These are phyloP conservation scores for Nemania sp. DNA, from an alignment of 2,329 filamentous ascomycete species.

Conservation along the genomic window DNA sequence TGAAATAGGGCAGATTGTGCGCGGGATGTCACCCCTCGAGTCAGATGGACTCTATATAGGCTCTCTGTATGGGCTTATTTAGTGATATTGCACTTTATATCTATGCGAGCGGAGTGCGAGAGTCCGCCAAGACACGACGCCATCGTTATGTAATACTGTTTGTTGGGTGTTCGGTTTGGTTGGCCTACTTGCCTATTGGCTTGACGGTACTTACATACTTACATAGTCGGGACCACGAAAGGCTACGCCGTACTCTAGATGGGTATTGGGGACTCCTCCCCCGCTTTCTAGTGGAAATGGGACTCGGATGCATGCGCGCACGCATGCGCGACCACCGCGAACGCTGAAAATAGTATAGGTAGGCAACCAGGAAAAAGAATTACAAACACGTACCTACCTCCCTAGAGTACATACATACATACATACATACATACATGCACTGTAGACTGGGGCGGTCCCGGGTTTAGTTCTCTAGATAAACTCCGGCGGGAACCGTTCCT, in stretches of 20 bases:
- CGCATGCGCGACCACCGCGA: slow-evolving; percentile 16
- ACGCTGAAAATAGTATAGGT: slow-evolving; percentile 12
- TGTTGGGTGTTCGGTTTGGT: slow-evolving; percentile 2
- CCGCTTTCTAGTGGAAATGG: slow-evolving; percentile 7
- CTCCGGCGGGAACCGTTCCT: not conserved
- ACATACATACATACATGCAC: not conserved
- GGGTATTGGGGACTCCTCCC: not conserved
- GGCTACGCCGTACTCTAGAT: too few relatives aligned
- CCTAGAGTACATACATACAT: not conserved
- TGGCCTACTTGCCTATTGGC: not conserved
- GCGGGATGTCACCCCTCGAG: slow-evolving; percentile 29
- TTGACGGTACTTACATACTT: too few relatives aligned
- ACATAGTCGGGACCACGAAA: too few relatives aligned
- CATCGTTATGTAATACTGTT: slow-evolving; percentile 31
- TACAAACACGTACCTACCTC: too few relatives aligned
- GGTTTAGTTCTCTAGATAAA: not conserved
- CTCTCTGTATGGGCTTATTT: too few relatives aligned
- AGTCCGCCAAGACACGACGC: slow-evolving; percentile 15
- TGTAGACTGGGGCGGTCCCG: not conserved
- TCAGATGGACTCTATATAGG: slow-evolving; percentile 11
- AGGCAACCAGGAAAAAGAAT: not conserved
- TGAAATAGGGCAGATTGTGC: not conserved
- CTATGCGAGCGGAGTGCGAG: not conserved
- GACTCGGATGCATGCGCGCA: slow-evolving; percentile 3
- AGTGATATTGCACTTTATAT: slow-evolving; percentile 4